Evolutionary conservation across 176 grass and related monocot genomes (phyloP).

Genomic region (Oryza meyeriana): DNA sequence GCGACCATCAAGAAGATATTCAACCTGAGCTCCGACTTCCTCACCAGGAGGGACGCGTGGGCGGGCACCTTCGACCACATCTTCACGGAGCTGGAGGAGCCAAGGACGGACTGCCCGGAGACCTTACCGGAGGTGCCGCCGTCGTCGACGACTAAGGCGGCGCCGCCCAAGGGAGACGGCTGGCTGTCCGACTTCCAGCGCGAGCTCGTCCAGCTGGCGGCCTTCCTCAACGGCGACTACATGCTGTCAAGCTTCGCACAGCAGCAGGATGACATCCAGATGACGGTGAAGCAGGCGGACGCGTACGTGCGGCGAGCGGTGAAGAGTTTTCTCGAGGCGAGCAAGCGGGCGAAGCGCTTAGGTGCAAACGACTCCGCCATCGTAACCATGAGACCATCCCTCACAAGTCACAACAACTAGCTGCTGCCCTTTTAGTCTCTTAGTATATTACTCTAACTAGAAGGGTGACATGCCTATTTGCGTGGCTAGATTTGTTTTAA

Average conservation of each 20-base stretch:
- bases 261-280: constrained; percentile 42
- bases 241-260: constrained; percentile 57
- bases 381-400: constrained; percentile 75
- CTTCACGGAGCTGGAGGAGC: constrained; percentile 49
- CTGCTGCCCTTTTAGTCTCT: not conserved
- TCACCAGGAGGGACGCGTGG: constrained; percentile 87
- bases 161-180: constrained; percentile 44
- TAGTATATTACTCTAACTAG: not conserved
- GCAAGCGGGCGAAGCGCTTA: constrained; percentile 57
- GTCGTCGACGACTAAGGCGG: not conserved
- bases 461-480: too few relatives aligned
- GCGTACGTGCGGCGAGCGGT: constrained; percentile 60
- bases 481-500: too few relatives aligned
- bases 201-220: constrained; percentile 65
- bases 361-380: constrained; percentile 68
- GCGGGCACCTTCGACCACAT: constrained; percentile 84
- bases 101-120: constrained; percentile 86
- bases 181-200: constrained; percentile 83
- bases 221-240: constrained; percentile 75
- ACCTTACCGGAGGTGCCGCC: constrained; percentile 57
- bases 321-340: constrained; percentile 55
- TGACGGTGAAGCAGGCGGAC: constrained; percentile 78
- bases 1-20: constrained; percentile 90
- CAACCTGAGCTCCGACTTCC: constrained; percentile 71
- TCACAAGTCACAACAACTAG: constrained; percentile 14